Conservation (phyloP, 495 filamentous ascomycete genomes). For the Aspergillus biplanus region DNA sequence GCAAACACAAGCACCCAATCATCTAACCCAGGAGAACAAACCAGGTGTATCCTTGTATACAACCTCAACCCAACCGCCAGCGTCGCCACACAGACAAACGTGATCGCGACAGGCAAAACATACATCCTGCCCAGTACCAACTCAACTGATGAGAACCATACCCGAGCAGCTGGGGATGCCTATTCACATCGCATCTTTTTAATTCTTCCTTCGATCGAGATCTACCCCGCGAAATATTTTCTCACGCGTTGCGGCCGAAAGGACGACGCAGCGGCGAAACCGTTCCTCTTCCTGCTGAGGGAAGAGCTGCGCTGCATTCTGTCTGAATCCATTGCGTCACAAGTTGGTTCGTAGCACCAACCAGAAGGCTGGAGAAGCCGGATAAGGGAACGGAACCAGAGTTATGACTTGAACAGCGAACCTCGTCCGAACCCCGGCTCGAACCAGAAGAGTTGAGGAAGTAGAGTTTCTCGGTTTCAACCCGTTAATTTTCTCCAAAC, state of each 20-base stretch:
- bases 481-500: too few species aligned
- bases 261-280: too few species aligned
- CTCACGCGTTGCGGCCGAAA: too few species aligned
- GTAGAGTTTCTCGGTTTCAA: not conserved
- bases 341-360: not conserved
- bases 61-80: slow-evolving; percentile 39
- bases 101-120: slow-evolving; percentile 24
- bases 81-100: slow-evolving; percentile 31
- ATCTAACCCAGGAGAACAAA: slow-evolving; percentile 41
- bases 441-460: not conserved
- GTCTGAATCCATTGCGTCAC: slow-evolving; percentile 34
- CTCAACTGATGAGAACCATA: not conserved
- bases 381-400: not conserved
- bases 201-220: too few species aligned
- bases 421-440: not conserved
- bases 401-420: not conserved
- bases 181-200: too few species aligned
- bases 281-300: too few species aligned
- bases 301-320: too few species aligned
- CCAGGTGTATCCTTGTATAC: slow-evolving; percentile 34
- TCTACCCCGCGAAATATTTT: too few species aligned
- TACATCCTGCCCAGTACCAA: slow-evolving; percentile 25
- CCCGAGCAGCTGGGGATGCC: not conserved
- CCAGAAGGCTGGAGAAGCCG: not conserved
- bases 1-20: slow-evolving; percentile 36